Conservation (phyloP, 2,329 filamentous ascomycete species). For the Alternaria novae-zelandiae region DNA sequence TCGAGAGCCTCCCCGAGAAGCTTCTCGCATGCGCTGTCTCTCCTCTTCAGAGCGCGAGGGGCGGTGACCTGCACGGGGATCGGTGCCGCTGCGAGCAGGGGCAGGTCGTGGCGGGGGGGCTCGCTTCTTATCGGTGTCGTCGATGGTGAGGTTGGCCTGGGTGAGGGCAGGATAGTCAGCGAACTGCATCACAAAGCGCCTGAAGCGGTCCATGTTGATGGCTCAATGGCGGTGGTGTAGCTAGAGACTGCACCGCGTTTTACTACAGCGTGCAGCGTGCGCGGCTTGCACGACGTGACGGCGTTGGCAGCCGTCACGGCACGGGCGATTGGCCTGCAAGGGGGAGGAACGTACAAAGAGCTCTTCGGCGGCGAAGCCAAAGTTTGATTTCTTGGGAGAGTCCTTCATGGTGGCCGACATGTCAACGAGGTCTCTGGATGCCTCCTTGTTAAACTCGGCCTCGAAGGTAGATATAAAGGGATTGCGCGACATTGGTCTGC, state of each 20-base stretch:
- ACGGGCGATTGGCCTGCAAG: constrained; percentile 9
- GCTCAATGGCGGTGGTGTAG: neutral
- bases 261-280: constrained; percentile 5
- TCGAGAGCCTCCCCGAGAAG: constrained; percentile 38
- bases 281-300: constrained; percentile 26
- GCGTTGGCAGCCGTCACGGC: constrained; percentile 17
- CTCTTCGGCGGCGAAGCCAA: constrained; percentile 66
- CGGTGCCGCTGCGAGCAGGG: constrained; percentile 56
- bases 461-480: constrained; percentile 72
- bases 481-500: constrained; percentile 73
- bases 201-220: constrained; percentile 49
- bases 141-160: constrained; percentile 72
- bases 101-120: constrained; percentile 35
- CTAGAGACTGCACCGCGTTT: neutral
- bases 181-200: constrained; percentile 48
- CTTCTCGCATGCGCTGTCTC: constrained; percentile 47
- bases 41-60: constrained; percentile 69
- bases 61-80: constrained; percentile 61
- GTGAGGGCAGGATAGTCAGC: constrained; percentile 50
- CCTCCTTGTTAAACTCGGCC: constrained; percentile 49
- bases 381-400: constrained; percentile 55
- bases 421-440: constrained; percentile 41
- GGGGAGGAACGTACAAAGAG: constrained; percentile 71
- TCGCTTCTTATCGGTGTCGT: constrained; percentile 61
- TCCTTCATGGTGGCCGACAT: constrained; percentile 46